Base-by-base conservation (phyloP, 2,329 filamentous ascomycete species). In the Blumeriella jaapii region DNA sequence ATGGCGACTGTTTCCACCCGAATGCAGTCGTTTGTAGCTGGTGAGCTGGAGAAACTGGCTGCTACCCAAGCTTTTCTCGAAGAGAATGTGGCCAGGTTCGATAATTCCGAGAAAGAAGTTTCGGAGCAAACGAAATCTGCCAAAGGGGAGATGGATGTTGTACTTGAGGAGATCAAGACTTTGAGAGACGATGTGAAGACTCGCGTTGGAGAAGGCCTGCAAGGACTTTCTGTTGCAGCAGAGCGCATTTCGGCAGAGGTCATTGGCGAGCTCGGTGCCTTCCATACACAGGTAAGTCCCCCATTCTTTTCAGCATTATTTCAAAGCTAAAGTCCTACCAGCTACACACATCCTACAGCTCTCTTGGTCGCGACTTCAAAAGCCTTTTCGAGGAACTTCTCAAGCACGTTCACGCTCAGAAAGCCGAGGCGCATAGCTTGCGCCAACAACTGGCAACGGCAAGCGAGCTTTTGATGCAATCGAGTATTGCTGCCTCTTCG, bases 221-320 rank as follows among this genome's bases (percentile, higher is more conserved):
- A 84, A 50, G 78, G 84, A 16, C 74, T 96, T 14, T 86, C 86
- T 2, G 71, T 71, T 8, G 85, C 87, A 7, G 86, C 89, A 2
- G 84, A 89, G 59, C 78, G 81, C 36, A 95, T 96, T 43, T 85
- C 86, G 0, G 82, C 79, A 9, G 89, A 93, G 49, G 87, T 96
- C 30, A 73, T 94, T 40, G 79, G 72, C 39, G 89, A 96, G 58
- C 70, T 98, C 41, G 72, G 76, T 19, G 69, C 71, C n/a, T 93
- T 96, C 52, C 85, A 95, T 56, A 72, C 67, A 31, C 77, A 77
- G 56, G 67, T 66, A 59, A 53, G 58, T 32, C 17, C 19, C n/a
- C n/a, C n/a, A n/a, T n/a, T n/a, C n/a, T n/a, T n/a, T n/a, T n/a
- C n/a, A n/a, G n/a, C 2, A 17, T 19, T n/a, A 31, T 22, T 12